phyloP scores from a whole-genome alignment of 1,139 yeast genomes.

The Yamadazyma jaroonii region DNA sequence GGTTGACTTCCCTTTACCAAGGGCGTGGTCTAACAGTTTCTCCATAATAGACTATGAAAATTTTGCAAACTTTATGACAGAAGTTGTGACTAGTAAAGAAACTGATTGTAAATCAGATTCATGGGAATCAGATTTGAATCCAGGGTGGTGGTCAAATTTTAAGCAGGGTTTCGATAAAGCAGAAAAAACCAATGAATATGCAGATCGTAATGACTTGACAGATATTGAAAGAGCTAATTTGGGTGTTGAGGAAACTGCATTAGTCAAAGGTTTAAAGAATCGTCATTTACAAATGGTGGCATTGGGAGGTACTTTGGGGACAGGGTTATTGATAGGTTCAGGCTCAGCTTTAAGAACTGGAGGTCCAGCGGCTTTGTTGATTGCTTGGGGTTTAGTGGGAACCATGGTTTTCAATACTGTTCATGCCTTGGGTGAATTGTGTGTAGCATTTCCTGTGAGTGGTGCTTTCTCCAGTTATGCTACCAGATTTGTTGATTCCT shows the following conservation, averaged over 20 bases:
- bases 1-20: no score
- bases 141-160: constrained; percentile 18
- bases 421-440: constrained; percentile 84
- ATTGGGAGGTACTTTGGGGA: constrained; percentile 64
- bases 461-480: constrained; percentile 80
- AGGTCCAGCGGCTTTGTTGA: constrained; percentile 76
- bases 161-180: constrained; percentile 38
- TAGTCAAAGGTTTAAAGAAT: constrained; percentile 38
- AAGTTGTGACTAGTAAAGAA: no score
- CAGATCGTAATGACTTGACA: constrained; percentile 7
- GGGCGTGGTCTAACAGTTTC: no score
- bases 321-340: constrained; percentile 73
- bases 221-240: constrained; percentile 29
- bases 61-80: no score
- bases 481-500: constrained; percentile 65
- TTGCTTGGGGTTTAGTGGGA: constrained; percentile 68
- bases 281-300: constrained; percentile 65
- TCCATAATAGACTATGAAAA: no score
- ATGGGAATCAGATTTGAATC: background rate
- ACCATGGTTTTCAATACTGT: constrained; percentile 71
- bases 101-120: no score
- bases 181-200: constrained; percentile 14
- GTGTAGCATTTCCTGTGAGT: constrained; percentile 73
- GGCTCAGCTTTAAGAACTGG: constrained; percentile 67
- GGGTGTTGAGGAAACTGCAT: constrained; percentile 30